Conservation (phyloP, 2,329 filamentous ascomycete genomes). For the Ascochyta pisi region DNA sequence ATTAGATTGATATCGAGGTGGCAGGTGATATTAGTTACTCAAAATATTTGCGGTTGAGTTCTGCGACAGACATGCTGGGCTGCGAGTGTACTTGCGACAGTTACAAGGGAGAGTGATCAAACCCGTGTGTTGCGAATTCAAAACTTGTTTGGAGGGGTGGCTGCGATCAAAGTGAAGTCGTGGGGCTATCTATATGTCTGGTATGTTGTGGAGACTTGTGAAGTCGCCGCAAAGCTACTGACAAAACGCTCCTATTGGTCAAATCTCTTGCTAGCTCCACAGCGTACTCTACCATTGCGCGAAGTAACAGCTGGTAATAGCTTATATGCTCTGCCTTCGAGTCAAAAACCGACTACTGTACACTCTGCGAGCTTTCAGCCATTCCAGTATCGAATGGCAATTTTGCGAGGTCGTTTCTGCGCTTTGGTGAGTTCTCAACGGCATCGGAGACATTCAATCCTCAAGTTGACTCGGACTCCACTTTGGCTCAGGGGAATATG, state of each 20-base stretch:
- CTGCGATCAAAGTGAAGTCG: no score
- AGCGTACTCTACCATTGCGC: neutral
- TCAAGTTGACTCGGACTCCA: neutral
- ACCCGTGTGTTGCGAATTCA: no score
- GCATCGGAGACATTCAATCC: slow-evolving; percentile 6
- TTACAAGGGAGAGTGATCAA: neutral
- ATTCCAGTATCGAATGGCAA: neutral
- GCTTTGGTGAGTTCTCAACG: neutral
- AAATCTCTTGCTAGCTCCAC: neutral
- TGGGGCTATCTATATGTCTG: slow-evolving; percentile 4
- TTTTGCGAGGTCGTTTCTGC: neutral
- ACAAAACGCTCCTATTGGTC: slow-evolving; percentile 8
- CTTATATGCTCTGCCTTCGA: neutral
- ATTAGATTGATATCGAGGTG: slow-evolving; percentile 2
- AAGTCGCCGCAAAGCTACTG: slow-evolving; percentile 15
- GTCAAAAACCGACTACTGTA: neutral
- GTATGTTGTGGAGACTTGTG: slow-evolving; percentile 3
- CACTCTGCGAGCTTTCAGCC: neutral
- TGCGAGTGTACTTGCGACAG: neutral
- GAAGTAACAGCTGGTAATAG: neutral
- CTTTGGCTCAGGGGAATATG: neutral
- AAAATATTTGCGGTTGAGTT: slow-evolving; percentile 47
- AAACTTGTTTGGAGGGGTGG: neutral
- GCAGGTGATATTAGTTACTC: slow-evolving; percentile 29
- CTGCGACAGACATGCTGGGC: slow-evolving; percentile 38